A percentile compares a stretch with the other conserved stretches of the same genome.
phyloP scores from a whole-genome alignment of 805 yeast genomes.

The Saturnispora kantuleensis region DNA sequence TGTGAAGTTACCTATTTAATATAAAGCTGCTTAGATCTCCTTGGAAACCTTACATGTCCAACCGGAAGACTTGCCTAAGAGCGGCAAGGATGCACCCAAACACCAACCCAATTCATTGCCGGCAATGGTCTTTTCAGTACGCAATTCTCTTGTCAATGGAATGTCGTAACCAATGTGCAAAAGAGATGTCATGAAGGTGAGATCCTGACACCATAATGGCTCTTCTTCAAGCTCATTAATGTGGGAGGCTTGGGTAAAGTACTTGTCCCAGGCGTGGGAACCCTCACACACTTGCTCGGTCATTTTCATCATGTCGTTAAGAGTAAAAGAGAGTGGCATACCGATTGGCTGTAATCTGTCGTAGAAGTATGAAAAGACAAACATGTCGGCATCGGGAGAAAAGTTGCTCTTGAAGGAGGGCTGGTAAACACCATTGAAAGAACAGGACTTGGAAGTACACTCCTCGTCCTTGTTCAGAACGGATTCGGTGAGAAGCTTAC shows the following conservation, averaged over 20 bases:
- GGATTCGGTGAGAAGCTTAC: conserved; percentile 75
- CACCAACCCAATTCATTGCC: conserved; percentile 97
- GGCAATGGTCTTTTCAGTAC: conserved; percentile 83
- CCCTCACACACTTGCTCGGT: conserved; percentile 84
- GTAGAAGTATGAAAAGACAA: conserved; percentile 87
- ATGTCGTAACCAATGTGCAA: conserved; percentile 96
- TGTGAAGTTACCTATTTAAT: background rate
- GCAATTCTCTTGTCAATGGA: conserved; percentile 80
- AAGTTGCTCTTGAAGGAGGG: conserved; percentile 81
- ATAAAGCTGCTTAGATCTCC: conserved; percentile 12
- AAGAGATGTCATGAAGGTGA: conserved; percentile 81
- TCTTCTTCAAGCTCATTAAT: conserved; percentile 57
- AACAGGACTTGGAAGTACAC: conserved; percentile 74
- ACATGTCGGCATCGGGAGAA: conserved; percentile 65
- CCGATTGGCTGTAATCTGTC: conserved; percentile 93
- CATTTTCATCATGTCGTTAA: conserved; percentile 73
- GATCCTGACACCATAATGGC: conserved; percentile 92
- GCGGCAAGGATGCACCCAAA: conserved; percentile 91
- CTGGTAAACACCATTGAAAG: conserved; percentile 96
- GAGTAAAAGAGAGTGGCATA: conserved; percentile 82
- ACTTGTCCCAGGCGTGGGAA: conserved; percentile 56
- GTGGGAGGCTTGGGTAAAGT: conserved; percentile 59
- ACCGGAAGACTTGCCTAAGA: conserved; percentile 54
- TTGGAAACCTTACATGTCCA: conserved; percentile 57
- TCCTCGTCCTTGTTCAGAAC: conserved; percentile 73